Evolutionary conservation across 2,329 filamentous ascomycete genomes (phyloP).

Genomic region (Capronia epimyces): DNA sequence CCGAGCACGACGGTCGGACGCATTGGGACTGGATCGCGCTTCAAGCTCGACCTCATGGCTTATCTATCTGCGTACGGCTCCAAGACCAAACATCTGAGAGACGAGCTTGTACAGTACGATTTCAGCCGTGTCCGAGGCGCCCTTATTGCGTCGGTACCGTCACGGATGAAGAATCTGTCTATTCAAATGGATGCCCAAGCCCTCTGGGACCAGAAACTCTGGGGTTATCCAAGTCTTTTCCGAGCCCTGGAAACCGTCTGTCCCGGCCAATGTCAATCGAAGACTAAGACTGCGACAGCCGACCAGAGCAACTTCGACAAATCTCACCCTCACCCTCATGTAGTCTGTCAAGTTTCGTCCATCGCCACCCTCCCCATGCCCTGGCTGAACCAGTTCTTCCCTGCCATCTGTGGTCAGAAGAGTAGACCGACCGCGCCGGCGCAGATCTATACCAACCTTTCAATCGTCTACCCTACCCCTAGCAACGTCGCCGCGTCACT

Average conservation of each 20-base stretch:
- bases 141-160: slow-evolving; percentile 73
- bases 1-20: slow-evolving; percentile 20
- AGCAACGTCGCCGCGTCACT: slow-evolving; percentile 71
- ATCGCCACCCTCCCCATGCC: slow-evolving; percentile 70
- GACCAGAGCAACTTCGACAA: slow-evolving; percentile 5
- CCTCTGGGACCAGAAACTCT: slow-evolving; percentile 48
- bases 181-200: slow-evolving; percentile 38
- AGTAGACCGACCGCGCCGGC: too few species aligned
- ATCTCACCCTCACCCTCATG: slow-evolving; percentile 34
- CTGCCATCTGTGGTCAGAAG: slow-evolving; percentile 6
- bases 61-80: slow-evolving; percentile 63
- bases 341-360: slow-evolving; percentile 55
- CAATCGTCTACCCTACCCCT: slow-evolving; percentile 73
- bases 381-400: slow-evolving; percentile 59
- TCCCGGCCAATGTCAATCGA: slow-evolving; percentile 37
- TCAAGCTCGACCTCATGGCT: slow-evolving; percentile 68
- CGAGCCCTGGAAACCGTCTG: slow-evolving; percentile 53
- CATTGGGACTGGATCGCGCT: slow-evolving; percentile 60
- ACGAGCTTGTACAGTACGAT: slow-evolving; percentile 58
- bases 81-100: slow-evolving; percentile 50
- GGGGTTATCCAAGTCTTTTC: slow-evolving; percentile 69
- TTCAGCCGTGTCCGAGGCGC: slow-evolving; percentile 65
- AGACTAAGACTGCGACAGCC: not conserved
- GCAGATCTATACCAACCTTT: slow-evolving; percentile 10
- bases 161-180: slow-evolving; percentile 49